These are phyloP conservation scores for Trametes pubescens DNA, from an alignment of 1,284 basidiomycete species.

Conservation along the genomic window DNA sequence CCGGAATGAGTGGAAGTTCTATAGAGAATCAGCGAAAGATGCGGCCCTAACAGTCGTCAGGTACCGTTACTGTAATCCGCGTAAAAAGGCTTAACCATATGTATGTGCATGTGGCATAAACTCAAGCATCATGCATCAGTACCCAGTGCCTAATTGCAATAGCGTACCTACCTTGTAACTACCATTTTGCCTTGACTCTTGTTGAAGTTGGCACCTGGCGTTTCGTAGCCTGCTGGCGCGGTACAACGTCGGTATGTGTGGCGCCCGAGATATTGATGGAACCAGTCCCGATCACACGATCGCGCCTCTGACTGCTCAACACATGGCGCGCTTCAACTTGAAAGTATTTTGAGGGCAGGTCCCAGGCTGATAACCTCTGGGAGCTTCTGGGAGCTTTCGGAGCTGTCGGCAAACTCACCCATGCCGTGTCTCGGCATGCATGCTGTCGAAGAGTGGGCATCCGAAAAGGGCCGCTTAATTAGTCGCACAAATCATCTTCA, in stretches of 20 bases:
- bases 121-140: too few relatives aligned
- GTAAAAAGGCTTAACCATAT: neutral
- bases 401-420: neutral
- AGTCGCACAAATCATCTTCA: neutral
- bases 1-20: constrained; percentile 11
- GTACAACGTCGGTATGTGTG: neutral
- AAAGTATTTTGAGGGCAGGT: neutral
- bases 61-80: constrained; percentile 3
- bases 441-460: neutral
- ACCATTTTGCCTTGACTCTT: too few relatives aligned
- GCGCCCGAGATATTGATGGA: neutral
- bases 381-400: too few relatives aligned
- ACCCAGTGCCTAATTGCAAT: too few relatives aligned
- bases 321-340: neutral
- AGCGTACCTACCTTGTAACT: too few relatives aligned
- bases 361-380: neutral
- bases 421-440: neutral
- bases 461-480: too few relatives aligned
- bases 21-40: constrained; percentile 18
- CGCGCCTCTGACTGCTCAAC: neutral
- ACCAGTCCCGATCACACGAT: neutral
- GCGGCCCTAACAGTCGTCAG: constrained; percentile 11
- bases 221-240: too few relatives aligned
- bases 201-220: too few relatives aligned
- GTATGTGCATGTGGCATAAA: neutral